Evolutionary conservation across 352 stramenopile genomes (phyloP), one percentile per base, ranked within the genome.

Genomic region (Phytophthora pini): DNA sequence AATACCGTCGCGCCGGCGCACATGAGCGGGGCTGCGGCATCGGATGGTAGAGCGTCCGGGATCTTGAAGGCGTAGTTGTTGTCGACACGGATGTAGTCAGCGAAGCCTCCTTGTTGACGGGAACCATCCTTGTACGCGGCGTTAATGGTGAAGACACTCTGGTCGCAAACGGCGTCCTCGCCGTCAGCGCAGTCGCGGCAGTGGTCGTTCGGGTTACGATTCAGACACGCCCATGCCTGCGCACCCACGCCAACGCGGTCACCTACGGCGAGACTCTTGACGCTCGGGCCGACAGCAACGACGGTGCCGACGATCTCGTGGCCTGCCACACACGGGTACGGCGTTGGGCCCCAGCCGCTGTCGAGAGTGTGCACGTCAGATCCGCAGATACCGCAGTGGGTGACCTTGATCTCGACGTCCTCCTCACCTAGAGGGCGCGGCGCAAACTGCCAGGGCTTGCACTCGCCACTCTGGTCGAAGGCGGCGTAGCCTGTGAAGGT

Each of bases 221-320:
- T 73, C 10, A 74, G 43, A 57, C 88, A 95, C 5, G 71, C 76
- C 63, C 80, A 86, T 10, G 26, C 58, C n/a, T 54, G 38, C 2
- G 56, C 56, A 3, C 56, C 56, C 2, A 63, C 56, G 26, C 47
- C 88, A 4, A 90, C 84, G n/a, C 70, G 55, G 61, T 95, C 81
- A 12, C 89, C 88, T 9, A 93, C 78, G n/a, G 75, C 71, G 54
- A 95, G 84, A 15, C 82, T 77, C 26, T 58, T 76, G 9, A 92
- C 81, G n/a, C 74, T 72, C 11, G 66, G 24, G 5, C 74, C 73
- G 6, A 57, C 57, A 12, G 56, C 27, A 6, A 58, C 69, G 39
- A 65, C 57, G 29, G 45, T 40, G 12, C 57, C 57, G 39, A 65
- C 15, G 20, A 65, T 84, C 13, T 82, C 76, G 44, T 85, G 76